A percentile compares a stretch with the other conserved stretches of the same genome.
Conservation (phyloP, 306 rosid species). For the Fragaria vesca region DNA sequence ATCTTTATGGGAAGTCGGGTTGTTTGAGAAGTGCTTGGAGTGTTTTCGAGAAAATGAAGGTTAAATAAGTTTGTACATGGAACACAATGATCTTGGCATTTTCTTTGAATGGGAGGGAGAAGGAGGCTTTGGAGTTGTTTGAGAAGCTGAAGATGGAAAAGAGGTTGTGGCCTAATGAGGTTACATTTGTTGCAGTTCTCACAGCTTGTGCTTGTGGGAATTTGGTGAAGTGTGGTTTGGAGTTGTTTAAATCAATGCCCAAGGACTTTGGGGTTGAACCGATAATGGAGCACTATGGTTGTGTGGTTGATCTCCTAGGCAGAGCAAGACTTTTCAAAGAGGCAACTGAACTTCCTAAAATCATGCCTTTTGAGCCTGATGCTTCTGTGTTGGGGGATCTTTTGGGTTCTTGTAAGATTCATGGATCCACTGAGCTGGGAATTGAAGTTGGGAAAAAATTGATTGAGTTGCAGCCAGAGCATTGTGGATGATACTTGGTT, state of each 20-base stretch:
- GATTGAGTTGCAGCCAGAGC: conserved; percentile 46
- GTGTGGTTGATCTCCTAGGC: conserved; percentile 75
- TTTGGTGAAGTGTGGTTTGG: conserved; percentile 48
- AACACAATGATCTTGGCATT: conserved; percentile 77
- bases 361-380: conserved; percentile 71
- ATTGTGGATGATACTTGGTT: conserved; percentile 50
- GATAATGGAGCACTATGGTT: conserved; percentile 64
- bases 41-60: conserved; percentile 40
- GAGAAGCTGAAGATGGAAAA: conserved; percentile 46
- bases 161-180: conserved; percentile 43
- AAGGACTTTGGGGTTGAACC: conserved; percentile 44
- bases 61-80: conserved; percentile 66
- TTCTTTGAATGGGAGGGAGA: conserved; percentile 66
- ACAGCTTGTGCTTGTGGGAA: conserved; percentile 73
- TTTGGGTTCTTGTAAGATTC: conserved; percentile 73
- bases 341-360: conserved; percentile 48
- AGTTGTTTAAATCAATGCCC: conserved; percentile 53
- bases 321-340: conserved; percentile 69
- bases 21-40: conserved; percentile 36
- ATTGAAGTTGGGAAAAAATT: conserved; percentile 53
- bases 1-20: conserved; percentile 79
- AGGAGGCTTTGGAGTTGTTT: conserved; percentile 59
- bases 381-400: conserved; percentile 66
- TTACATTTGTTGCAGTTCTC: conserved; percentile 66
- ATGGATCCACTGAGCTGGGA: conserved; percentile 67